These are phyloP conservation scores for Leishmania martiniquensis DNA, from an alignment of 208 protist genomes.

Conservation along the genomic window DNA sequence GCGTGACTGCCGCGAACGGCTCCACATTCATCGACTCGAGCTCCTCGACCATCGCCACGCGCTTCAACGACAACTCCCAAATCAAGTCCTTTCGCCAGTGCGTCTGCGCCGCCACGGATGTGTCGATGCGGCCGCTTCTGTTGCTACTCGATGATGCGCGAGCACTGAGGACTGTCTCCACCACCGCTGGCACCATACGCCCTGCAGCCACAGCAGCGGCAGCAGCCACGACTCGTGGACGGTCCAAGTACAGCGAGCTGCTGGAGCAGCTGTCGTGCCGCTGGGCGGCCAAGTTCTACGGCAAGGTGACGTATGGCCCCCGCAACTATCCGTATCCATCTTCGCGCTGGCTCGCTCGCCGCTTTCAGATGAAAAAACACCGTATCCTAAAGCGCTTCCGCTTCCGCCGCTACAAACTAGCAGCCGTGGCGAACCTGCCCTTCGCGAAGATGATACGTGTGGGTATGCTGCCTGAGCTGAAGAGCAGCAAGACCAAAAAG, in stretches of 20 bases:
- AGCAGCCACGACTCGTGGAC: background rate
- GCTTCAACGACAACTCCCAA: slow-evolving; percentile 57
- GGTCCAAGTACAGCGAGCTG: slow-evolving; percentile 46
- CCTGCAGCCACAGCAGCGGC: background rate
- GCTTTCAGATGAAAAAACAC: slow-evolving; percentile 93
- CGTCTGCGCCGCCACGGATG: slow-evolving; percentile 62
- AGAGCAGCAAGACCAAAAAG: slow-evolving; percentile 90
- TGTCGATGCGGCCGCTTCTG: slow-evolving; percentile 67
- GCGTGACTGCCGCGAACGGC: slow-evolving; percentile 1
- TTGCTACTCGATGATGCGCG: slow-evolving; percentile 28
- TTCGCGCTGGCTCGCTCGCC: slow-evolving; percentile 83
- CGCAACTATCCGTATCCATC: slow-evolving; percentile 89
- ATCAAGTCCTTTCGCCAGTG: slow-evolving; percentile 68
- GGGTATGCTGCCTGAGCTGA: slow-evolving; percentile 91
- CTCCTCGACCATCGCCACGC: slow-evolving; percentile 35
- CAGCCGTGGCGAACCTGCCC: slow-evolving; percentile 87
- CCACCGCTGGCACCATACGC: background rate
- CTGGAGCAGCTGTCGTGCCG: slow-evolving; percentile 60
- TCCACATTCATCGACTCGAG: slow-evolving; percentile 69
- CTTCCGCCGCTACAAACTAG: slow-evolving; percentile 91
- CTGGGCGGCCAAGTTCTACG: slow-evolving; percentile 89
- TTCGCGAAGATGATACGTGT: slow-evolving; percentile 93
- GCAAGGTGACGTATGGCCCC: slow-evolving; percentile 82
- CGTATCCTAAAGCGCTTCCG: slow-evolving; percentile 88
- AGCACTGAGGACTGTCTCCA: background rate